Conservation (phyloP, 257 asterid species). For the Nemophila menziesii region DNA sequence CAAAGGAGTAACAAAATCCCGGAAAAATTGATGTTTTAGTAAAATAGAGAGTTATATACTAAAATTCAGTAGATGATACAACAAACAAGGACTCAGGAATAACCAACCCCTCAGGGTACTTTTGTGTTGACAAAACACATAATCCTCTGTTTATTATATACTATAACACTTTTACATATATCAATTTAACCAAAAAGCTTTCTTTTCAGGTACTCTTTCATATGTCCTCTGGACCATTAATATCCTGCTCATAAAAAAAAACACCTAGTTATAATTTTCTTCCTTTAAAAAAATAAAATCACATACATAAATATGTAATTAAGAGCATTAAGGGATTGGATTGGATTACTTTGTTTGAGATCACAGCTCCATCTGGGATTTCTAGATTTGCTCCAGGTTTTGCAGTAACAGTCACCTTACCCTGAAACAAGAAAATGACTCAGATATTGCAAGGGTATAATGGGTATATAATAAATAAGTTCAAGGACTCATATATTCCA, state of each 20-base stretch:
- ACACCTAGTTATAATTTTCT: slow-evolving; percentile 4
- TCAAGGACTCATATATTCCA: no score
- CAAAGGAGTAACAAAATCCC: no score
- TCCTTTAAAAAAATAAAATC: neutral
- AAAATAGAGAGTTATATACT: no score
- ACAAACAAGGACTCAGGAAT: no score
- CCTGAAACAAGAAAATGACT: slow-evolving; percentile 27
- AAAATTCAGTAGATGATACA: no score
- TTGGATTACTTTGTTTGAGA: slow-evolving; percentile 58
- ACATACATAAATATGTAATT: no score
- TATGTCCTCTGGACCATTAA: slow-evolving; percentile 70
- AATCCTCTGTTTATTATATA: slow-evolving; percentile 7
- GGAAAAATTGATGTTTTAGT: no score
- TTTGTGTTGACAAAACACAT: neutral
- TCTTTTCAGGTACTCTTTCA: slow-evolving; percentile 1
- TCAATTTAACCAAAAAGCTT: slow-evolving; percentile 2
- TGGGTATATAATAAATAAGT: neutral
- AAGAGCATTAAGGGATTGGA: neutral
- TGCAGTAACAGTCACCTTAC: slow-evolving; percentile 67
- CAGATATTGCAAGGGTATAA: neutral
- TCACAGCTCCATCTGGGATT: slow-evolving; percentile 71
- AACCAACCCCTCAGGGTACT: no score
- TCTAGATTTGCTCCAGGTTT: slow-evolving; percentile 67
- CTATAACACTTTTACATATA: neutral
- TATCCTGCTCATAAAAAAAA: slow-evolving; percentile 37